These are phyloP conservation scores for Pleoardoris graminearum DNA, from an alignment of 2,329 filamentous ascomycete species.

Conservation along the genomic window DNA sequence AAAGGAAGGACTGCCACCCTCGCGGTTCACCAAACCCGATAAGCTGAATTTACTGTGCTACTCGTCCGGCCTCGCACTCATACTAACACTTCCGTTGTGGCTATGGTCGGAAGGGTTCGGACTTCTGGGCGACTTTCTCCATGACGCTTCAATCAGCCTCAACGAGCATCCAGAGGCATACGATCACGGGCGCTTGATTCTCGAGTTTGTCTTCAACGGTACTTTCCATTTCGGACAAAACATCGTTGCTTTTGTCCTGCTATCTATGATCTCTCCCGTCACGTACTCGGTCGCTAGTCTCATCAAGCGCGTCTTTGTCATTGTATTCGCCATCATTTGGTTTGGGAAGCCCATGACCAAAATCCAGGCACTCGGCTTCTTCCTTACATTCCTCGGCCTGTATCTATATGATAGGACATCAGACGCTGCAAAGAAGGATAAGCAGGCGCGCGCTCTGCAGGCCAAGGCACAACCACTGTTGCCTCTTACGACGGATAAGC, in stretches of 20 bases:
- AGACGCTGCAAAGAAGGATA: slow-evolving; percentile 84
- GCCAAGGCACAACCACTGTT: slow-evolving; percentile 68
- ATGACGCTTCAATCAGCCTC: slow-evolving; percentile 77
- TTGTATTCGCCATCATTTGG: slow-evolving; percentile 93
- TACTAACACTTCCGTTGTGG: slow-evolving; percentile 90
- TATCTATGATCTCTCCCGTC: slow-evolving; percentile 92
- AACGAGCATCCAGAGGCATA: slow-evolving; percentile 75
- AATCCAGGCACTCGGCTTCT: slow-evolving; percentile 82
- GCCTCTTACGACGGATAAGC: slow-evolving; percentile 58
- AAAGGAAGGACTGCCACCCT: slow-evolving; percentile 63
- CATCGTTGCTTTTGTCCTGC: slow-evolving; percentile 87
- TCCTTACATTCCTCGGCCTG: slow-evolving; percentile 84
- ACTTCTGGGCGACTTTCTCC: slow-evolving; percentile 75
- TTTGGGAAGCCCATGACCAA: slow-evolving; percentile 87
- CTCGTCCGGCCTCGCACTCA: slow-evolving; percentile 89
- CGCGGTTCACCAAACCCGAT: slow-evolving; percentile 78
- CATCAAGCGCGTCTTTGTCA: slow-evolving; percentile 97
- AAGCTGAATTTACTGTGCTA: slow-evolving; percentile 97
- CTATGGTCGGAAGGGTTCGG: slow-evolving; percentile 84
- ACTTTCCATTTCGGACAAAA: slow-evolving; percentile 96
- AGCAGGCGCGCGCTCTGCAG: slow-evolving; percentile 67
- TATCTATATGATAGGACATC: slow-evolving; percentile 95
- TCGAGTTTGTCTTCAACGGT: slow-evolving; percentile 98
- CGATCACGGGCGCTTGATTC: slow-evolving; percentile 61
- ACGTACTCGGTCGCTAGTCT: slow-evolving; percentile 96